Percentiles rank a stretch among this genome's conserved stretches.
Conservation (phyloP, 2,329 filamentous ascomycete genomes). For the Fusarium sp. region DNA sequence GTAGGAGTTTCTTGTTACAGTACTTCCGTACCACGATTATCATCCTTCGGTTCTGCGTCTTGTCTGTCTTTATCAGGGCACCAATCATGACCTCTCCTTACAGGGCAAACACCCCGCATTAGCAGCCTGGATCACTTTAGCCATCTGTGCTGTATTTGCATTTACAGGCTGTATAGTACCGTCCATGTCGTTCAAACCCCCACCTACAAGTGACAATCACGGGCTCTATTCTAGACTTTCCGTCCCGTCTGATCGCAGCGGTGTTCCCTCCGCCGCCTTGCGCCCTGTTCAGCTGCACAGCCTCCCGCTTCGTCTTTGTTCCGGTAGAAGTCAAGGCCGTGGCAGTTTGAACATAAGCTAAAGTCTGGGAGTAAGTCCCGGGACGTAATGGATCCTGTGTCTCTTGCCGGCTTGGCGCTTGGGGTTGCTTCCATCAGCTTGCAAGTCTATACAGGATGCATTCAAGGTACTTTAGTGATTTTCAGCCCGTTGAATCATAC, state of each 20-base stretch:
- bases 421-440: slow-evolving; percentile 59
- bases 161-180: not conserved
- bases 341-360: slow-evolving; percentile 5
- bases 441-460: slow-evolving; percentile 59
- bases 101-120: slow-evolving; percentile 13
- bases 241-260: not conserved
- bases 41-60: not conserved
- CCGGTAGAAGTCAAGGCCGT: not conserved
- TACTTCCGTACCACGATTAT: not conserved
- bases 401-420: slow-evolving; percentile 55
- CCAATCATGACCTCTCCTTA: slow-evolving; percentile 15
- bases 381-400: slow-evolving; percentile 57
- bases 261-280: not conserved
- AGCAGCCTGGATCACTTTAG: slow-evolving; percentile 1
- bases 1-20: not conserved
- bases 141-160: not conserved
- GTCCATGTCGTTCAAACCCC: not conserved
- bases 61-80: not conserved
- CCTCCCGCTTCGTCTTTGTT: not conserved
- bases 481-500: not conserved
- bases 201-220: not conserved
- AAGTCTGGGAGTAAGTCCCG: not conserved
- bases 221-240: not conserved
- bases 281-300: slow-evolving; percentile 12
- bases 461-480: slow-evolving; percentile 52